Evolutionary conservation across 1,139 yeast species (phyloP), one percentile per base, ranked within the genome.

Genomic region (Lodderomyces parapsilosis): DNA sequence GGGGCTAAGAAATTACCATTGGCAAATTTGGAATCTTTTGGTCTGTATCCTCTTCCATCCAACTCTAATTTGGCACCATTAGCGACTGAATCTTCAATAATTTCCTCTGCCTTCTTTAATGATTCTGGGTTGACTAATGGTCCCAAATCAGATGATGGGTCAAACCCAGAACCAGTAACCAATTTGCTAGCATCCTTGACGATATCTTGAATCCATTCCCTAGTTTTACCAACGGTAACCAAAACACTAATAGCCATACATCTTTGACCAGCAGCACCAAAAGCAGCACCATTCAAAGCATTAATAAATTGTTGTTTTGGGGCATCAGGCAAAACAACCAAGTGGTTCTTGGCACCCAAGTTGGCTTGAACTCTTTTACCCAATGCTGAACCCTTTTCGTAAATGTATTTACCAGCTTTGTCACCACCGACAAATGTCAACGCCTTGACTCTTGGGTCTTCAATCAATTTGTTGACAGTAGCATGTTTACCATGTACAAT

Each of bases 241-340:
- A 84, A 71, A 4, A 82, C 89, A 13, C 86, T 80, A 39, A 86
- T 81, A 11, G 91, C 91, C 91, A 85, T 84, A 65, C 93, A 84
- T 62, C 93, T 78, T 68, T 84, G 91, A 47, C 93, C 93, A 28
- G 91, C 91, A 47, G 93, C 93, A 34, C 93, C 93, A 56, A 86
- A 85, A 18, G 89, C 88, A 36, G 93, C 90, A 38, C 91, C 91
- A 44, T 74, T 82, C 36, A 84, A 66, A 22, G 88, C 83, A 58
- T 81, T 82, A 51, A 85, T 66, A 45, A 86, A 81, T 52, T 81
- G 86, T 49, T 67, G 63, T 61, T 80, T 81, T 65, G 81, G 77
- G 27, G 91, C 89, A 56, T 84, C 91, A 7, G 90, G 90, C 51
- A 82, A 73, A 25, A 83, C 79, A 42, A 84, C 80, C 59, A 85